Conservation (phyloP, 768 basidiomycete species). For the Mycena vulgaris region DNA sequence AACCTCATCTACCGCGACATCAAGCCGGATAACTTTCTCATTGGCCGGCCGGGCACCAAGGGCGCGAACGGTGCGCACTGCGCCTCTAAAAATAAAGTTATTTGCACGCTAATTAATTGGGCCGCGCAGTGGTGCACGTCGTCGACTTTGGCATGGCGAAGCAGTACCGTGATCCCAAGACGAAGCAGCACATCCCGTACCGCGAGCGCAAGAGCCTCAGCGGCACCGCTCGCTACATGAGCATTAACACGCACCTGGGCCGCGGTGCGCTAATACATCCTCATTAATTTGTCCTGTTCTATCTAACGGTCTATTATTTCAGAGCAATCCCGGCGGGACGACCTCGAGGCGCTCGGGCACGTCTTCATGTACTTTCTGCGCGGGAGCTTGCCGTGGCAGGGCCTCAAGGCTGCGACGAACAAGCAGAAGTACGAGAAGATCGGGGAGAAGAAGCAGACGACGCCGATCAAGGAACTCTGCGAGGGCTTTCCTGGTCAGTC, state of each 20-base stretch:
- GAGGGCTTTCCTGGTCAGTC: slow-evolving; percentile 93
- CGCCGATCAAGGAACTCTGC: slow-evolving; percentile 96
- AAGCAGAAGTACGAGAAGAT: slow-evolving; percentile 99
- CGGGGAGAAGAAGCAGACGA: slow-evolving; percentile 99
- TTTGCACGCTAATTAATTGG: background rate
- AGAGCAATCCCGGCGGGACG: slow-evolving; percentile 93
- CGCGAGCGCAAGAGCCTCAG: slow-evolving; percentile 97
- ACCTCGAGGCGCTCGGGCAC: slow-evolving; percentile 98
- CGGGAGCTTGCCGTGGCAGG: slow-evolving; percentile 98
- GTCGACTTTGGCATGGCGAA: slow-evolving; percentile 99
- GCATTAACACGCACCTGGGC: slow-evolving; percentile 98
- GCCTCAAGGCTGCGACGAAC: slow-evolving; percentile 98
- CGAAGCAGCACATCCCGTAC: slow-evolving; percentile 99
- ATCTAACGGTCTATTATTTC: slow-evolving; percentile 2
- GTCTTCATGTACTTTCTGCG: slow-evolving; percentile 99
- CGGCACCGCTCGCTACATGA: slow-evolving; percentile 99
- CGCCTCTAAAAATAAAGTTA: background rate
- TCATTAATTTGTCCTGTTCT: background rate
- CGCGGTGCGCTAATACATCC: slow-evolving; percentile 71
- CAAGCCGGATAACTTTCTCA: slow-evolving; percentile 99
- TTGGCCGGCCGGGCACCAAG: slow-evolving; percentile 95
- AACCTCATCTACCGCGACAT: slow-evolving; percentile 99
- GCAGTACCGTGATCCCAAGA: slow-evolving; percentile 99
- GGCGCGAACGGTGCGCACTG: slow-evolving; percentile 78
- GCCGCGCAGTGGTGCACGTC: slow-evolving; percentile 81